phyloP scores from a whole-genome alignment of 345 rosid genomes.

The Acer negundo region DNA sequence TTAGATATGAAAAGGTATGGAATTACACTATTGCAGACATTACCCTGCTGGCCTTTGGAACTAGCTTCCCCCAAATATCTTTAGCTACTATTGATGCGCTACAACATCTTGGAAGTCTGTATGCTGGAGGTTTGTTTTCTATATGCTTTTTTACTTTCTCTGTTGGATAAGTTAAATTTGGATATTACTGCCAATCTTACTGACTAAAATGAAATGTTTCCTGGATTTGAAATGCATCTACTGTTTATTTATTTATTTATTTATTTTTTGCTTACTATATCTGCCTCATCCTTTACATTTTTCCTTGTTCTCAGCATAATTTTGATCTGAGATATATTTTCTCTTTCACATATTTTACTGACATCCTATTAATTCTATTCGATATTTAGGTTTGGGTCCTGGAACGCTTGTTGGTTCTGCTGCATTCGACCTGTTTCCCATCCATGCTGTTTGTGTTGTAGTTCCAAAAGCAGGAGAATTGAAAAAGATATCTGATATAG shows the following conservation, averaged over 20 bases:
- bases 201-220: background rate
- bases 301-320: background rate
- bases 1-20: constrained; percentile 80
- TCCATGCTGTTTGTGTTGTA: constrained; percentile 93
- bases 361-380: constrained; percentile 7
- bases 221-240: background rate
- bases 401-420: constrained; percentile 99
- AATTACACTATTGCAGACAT: constrained; percentile 89
- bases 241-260: background rate
- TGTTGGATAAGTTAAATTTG: background rate
- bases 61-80: constrained; percentile 96
- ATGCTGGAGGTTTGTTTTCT: constrained; percentile 79
- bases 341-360: constrained; percentile 7
- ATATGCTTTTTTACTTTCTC: background rate
- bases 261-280: constrained; percentile 12
- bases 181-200: background rate
- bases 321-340: background rate
- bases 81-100: constrained; percentile 91
- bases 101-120: constrained; percentile 57
- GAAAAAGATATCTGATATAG: constrained; percentile 92
- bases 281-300: background rate
- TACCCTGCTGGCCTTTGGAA: constrained; percentile 85
- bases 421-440: constrained; percentile 96
- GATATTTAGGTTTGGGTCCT: constrained; percentile 78
- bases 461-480: constrained; percentile 95